Evolutionary conservation across 192 early-diverging fungal species (phyloP).

Genomic region (Gigaspora rosea): DNA sequence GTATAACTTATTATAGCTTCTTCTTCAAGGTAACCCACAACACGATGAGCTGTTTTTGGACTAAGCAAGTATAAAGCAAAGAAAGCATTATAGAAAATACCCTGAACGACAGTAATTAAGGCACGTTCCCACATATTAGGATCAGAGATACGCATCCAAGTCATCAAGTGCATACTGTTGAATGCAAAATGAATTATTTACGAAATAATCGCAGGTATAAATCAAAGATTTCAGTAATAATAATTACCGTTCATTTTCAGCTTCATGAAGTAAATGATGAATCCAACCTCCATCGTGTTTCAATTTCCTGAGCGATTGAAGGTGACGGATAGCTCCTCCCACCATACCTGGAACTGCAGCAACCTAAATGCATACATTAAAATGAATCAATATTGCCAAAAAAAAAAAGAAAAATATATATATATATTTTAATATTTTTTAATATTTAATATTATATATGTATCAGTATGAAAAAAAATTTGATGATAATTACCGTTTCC

Average conservation of each 20-base stretch:
- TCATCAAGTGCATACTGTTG: conserved; percentile 64
- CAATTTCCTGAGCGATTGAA: conserved; percentile 74
- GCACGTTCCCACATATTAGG: conserved; percentile 63
- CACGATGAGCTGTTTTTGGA: conserved; percentile 81
- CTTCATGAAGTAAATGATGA: conserved; percentile 85
- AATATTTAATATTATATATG: background rate
- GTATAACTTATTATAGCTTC: conserved; percentile 91
- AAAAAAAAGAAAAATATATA: no score
- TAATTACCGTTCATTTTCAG: conserved; percentile 79
- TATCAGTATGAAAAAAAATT: conserved; percentile 3
- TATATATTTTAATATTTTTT: background rate
- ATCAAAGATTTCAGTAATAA: background rate
- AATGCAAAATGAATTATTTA: background rate
- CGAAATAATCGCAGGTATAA: background rate
- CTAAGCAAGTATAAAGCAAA: conserved; percentile 83
- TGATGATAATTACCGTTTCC: conserved; percentile 58
- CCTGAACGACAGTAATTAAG: conserved; percentile 77
- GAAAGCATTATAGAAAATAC: conserved; percentile 89
- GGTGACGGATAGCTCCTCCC: conserved; percentile 76
- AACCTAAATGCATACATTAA: conserved; percentile 18
- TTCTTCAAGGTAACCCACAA: conserved; percentile 94
- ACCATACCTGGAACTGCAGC: conserved; percentile 80
- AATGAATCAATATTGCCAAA: no score
- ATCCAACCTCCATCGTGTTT: conserved; percentile 91
- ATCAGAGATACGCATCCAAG: conserved; percentile 75